Base-by-base conservation (phyloP, 352 stramenopile genomes). In the Pythium folliculosum region DNA sequence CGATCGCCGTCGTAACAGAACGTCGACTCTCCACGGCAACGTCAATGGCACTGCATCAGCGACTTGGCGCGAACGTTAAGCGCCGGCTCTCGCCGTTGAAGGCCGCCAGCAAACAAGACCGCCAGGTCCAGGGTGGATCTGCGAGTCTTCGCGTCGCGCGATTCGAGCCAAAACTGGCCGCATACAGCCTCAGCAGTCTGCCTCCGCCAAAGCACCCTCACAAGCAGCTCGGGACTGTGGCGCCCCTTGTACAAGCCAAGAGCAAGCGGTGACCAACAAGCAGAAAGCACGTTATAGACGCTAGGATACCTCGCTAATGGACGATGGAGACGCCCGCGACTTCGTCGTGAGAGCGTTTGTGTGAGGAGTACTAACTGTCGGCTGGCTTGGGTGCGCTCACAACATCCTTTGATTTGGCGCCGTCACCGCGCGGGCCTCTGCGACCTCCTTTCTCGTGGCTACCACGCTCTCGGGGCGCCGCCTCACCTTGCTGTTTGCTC, bases 141-240 rank as follows among this genome's bases (percentile, higher is more conserved):
- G 64, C 22, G 3, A 79, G 74, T 43, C 58, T 84, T 17, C 67
- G 61, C 0, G 27, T 77, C 21, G 71, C 72, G 35, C 71, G 63
- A 4, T 75, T 69, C 19, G 69, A 60, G 3, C 79, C 77, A 22
- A 75, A 70, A 21, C 76, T 76, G 22, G 64, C 78, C 19, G 80
- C 76, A 0, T 88, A 88, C 58, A 88, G 80, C 40, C 68, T 88
- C 23, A 82, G 77, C 61, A 80, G 55, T 22, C 59, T 88, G 25
- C 64, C 53, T 49, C 60, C 60, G 5, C 40, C 48, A 21, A 66
- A 70, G 35, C 60, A 70, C 48, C 3, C 32, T 3, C 59, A 52
- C 47, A 32, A 65, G 12, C 35, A 30, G 54, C 44, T 45, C 8
- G 22, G 14, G 0, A 5, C 30, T 13, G 40, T 17, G 25, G 19